Evolutionary conservation across 1,139 yeast genomes (phyloP), one percentile per base, ranked within the genome.

Genomic region (Yamadazyma jaroonii): DNA sequence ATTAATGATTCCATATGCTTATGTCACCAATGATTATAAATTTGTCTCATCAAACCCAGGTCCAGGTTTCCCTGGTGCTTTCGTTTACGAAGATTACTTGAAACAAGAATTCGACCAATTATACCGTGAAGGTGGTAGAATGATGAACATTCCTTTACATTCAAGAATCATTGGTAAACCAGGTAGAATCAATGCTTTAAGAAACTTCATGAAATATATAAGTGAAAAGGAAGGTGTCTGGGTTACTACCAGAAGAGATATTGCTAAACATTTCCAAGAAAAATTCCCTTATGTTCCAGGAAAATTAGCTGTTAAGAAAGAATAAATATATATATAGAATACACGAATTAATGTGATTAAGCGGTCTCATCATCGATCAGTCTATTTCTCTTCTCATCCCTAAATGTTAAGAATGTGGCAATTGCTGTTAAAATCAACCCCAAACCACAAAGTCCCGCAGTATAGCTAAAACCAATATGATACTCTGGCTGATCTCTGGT

Each of bases 401-500:
- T 54, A 20, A 42, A 40, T 7, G 65, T 56, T 9, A 68, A 55
- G 40, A 50, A 56, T 32, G 46, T 50, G 0, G 73, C 67, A 7
- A 62, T 22, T 0, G 25, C 40, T 3, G 77, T 70, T 46, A 67
- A 33, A 3, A 65, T 31, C 23, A 72, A 46, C 0, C 81, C 81
- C 22, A 72, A 48, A 0, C 63, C 40, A 4, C 67, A 42, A 35
- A 77, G 58, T 34, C 64, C 59, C 0, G 79, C 73, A 7, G 74
- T 76, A 47, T 74, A 77, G 2, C 68, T 61, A 47, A 73, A 77
- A 1, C 83, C 83, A 37, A 65, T 59, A 41, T 52, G 59, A 53
- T 75, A 77, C 25, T 48, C 42, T 0, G 82, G 83, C 39, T 67
- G 59, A 36, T 71, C 74, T n/a, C 53, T 49, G n/a, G 80, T 68